Base-by-base conservation (phyloP, 257 asterid species). In the Paraleonurus japonicus region DNA sequence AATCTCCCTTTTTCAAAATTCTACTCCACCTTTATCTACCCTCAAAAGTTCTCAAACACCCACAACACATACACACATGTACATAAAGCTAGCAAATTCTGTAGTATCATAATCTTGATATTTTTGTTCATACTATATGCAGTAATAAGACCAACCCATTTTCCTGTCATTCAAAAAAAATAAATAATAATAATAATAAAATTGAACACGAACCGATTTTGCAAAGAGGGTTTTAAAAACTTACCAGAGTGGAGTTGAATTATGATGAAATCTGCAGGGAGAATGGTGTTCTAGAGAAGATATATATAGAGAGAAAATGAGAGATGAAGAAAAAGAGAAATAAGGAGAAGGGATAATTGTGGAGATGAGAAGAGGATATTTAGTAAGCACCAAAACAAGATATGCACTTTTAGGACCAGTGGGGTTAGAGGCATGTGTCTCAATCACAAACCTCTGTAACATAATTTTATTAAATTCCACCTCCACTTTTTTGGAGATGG, bases 361-460 rank as follows among this genome's bases (percentile, higher is more conserved):
- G 66, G 69, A 69, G 60, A 72, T 76, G 80, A 77, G 84, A 74
- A 79, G 86, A 79, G 76, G 85, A 83, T 80, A 78, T 80, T 83
- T 78, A 69, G 83, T 74, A 72, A 69, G 80, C 76, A 78, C 78
- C 80, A 73, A 80, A 72, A 78, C 76, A 83, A 83, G 64, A 1
- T 28, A 10, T 72, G 76, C 83, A 60, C 81, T 80, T 83, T 80
- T 75, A 43, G 78, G 73, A 72, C 79, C 85, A 70, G 76, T 57
- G 48, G 75, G 22, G 12, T 58, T 54, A 27, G 69, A 72, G 8
- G 6, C 69, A 69, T 67, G 81, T 65, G 66, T 64, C 24, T 8
- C 74, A 43, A 58, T 71, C 81, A 33, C 48, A 2, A 41, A 7
- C 7, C 32, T 6, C 54, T 48, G 17, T 19, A 13, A 0, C 1